Base-by-base conservation (phyloP, 192 early-diverging fungal species). In the Mycoemilia scoparia region DNA sequence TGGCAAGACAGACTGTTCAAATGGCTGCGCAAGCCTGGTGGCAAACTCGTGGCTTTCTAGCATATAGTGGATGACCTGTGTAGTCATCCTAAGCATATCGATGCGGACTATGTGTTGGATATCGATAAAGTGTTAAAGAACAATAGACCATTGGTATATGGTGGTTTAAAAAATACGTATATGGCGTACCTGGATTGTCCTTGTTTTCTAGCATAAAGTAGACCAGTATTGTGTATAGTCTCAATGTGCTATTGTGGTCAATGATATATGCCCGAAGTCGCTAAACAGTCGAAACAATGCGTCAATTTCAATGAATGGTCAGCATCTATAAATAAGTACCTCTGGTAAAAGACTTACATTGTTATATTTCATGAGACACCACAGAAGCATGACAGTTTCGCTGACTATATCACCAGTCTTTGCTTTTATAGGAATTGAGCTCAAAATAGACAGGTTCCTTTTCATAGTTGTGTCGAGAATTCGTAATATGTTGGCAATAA, bases 301-400 rank as follows among this genome's bases (percentile, higher is more conserved):
- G n/a, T n/a, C n/a, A n/a, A n/a, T n/a, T n/a, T n/a, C n/a, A n/a
- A n/a, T n/a, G n/a, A n/a, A n/a, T n/a, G n/a, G n/a, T n/a, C n/a
- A n/a, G n/a, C n/a, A n/a, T n/a, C n/a, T n/a, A n/a, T n/a, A n/a
- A n/a, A n/a, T n/a, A n/a, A n/a, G n/a, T n/a, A n/a, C n/a, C n/a
- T n/a, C n/a, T n/a, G n/a, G n/a, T n/a, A n/a, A n/a, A n/a, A n/a
- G 7, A 46, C 43, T 22, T 51, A 82, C 81, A 36, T 68, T 64
- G 49, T 93, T 93, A 31, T 66, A 51, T 29, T 87, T 81, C 17
- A 90, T 42, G 7, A 87, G 49, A 40, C 75, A 67, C 89, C 89
- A 93, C 28, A 84, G 75, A 15, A 90, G 46, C 70, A 85, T 80
- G 32, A 84, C 50, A 0, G 73, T 68, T 47, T 90, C 84, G 21